Evolutionary conservation across 1,284 basidiomycete species (phyloP).

Genomic region (Athelia psychrophila): DNA sequence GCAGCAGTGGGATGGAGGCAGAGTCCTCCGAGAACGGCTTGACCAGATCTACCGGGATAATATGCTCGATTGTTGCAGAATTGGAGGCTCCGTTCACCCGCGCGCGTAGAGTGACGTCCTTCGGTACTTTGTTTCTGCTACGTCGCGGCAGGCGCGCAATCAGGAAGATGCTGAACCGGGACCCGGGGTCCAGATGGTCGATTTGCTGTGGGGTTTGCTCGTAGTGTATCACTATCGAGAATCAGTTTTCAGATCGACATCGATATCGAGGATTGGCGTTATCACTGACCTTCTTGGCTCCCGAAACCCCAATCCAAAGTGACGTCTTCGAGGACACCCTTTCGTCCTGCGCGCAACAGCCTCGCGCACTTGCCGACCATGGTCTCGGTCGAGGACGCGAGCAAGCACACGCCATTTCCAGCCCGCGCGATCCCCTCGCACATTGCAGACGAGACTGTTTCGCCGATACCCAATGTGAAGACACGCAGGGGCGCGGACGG

Average conservation of each 20-base stretch:
- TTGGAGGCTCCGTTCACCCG: conserved; percentile 27
- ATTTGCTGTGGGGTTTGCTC: conserved; percentile 42
- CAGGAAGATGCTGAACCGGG: conserved; percentile 42
- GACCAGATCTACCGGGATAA: conserved; percentile 36
- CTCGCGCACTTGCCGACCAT: conserved; percentile 46
- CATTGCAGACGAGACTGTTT: conserved; percentile 42
- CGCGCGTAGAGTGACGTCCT: conserved; percentile 35
- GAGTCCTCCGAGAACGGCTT: conserved; percentile 27
- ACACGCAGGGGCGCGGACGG: conserved; percentile 37
- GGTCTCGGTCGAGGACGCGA: conserved; percentile 40
- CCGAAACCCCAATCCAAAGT: conserved; percentile 45
- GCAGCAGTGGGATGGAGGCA: conserved; percentile 37
- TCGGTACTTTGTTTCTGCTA: conserved; percentile 28
- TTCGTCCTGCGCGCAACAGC: conserved; percentile 47
- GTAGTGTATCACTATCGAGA: too few species aligned
- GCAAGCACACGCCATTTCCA: conserved; percentile 47
- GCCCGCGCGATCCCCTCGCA: conserved; percentile 47
- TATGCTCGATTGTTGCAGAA: conserved; percentile 25
- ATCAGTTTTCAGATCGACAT: too few species aligned
- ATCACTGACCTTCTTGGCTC: too few species aligned
- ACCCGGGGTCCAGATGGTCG: conserved; percentile 40
- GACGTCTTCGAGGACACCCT: conserved; percentile 40
- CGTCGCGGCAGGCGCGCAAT: conserved; percentile 29
- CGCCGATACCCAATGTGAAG: conserved; percentile 57
- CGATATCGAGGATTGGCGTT: too few species aligned